Evolutionary conservation across 305 asterid genomes (phyloP).

Genomic region (Ilex paraguariensis): DNA sequence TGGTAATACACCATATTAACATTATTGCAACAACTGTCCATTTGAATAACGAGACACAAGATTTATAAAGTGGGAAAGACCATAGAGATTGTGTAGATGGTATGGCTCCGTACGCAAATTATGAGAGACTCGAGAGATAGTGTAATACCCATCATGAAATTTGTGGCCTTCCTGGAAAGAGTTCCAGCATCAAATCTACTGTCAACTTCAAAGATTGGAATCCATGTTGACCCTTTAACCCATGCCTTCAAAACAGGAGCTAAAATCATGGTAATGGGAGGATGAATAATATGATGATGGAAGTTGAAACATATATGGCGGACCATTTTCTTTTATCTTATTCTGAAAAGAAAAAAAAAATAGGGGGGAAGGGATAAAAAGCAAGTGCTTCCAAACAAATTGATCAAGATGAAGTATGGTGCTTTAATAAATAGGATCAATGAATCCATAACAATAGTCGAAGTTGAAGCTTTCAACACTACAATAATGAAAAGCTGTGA

Average conservation of each 20-base stretch:
- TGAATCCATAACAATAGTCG: too few species aligned
- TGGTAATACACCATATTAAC: background rate
- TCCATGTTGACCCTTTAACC: conserved; percentile 91
- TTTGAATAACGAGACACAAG: background rate
- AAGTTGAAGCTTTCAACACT: background rate
- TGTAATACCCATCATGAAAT: conserved; percentile 73
- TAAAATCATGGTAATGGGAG: conserved; percentile 8
- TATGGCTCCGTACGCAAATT: too few species aligned
- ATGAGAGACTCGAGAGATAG: conserved; percentile 1
- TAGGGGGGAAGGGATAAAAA: background rate
- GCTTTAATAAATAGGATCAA: background rate
- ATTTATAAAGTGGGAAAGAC: background rate
- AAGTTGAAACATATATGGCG: background rate
- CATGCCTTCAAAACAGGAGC: conserved; percentile 60
- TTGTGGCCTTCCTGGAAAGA: conserved; percentile 65
- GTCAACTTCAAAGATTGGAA: conserved; percentile 87
- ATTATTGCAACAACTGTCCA: background rate
- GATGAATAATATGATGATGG: background rate
- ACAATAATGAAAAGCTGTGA: too few species aligned
- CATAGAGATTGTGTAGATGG: too few species aligned
- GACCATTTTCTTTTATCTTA: background rate
- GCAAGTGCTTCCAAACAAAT: background rate
- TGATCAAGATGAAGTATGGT: background rate
- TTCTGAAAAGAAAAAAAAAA: background rate
- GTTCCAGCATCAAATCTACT: conserved; percentile 53